Evolutionary conservation across 768 basidiomycete species (phyloP).

Genomic region (Clitopilus passeckerianus): DNA sequence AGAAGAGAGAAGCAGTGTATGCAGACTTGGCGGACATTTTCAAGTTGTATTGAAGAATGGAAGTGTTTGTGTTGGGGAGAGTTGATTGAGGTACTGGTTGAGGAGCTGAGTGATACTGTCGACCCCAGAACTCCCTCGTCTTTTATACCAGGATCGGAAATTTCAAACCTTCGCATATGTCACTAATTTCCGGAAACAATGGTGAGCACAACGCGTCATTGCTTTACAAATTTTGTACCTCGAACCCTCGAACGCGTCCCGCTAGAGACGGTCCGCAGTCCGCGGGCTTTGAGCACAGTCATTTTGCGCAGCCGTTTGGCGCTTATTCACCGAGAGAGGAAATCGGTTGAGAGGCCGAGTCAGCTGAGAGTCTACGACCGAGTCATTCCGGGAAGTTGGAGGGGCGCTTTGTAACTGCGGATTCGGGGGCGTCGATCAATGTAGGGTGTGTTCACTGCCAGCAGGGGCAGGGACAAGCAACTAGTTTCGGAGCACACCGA

Average conservation of each 20-base stretch:
- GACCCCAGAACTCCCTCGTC: not conserved
- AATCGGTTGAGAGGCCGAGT: not conserved
- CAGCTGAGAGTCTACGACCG: conserved; percentile 8
- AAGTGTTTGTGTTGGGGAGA: not conserved
- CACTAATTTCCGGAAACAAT: not conserved
- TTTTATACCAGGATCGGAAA: not conserved
- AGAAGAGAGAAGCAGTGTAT: not conserved
- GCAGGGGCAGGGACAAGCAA: too few relatives aligned
- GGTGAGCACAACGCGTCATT: not conserved
- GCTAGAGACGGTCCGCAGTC: not conserved
- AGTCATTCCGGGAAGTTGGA: not conserved
- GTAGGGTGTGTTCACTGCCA: too few relatives aligned
- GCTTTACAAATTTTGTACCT: not conserved
- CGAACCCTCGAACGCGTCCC: not conserved
- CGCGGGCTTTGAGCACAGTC: not conserved
- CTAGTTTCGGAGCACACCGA: too few relatives aligned
- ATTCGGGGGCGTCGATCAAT: not conserved
- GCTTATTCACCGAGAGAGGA: not conserved
- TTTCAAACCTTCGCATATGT: not conserved
- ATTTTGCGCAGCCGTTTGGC: not conserved
- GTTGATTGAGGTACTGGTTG: not conserved
- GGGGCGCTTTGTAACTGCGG: not conserved
- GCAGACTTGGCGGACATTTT: not conserved
- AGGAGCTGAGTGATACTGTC: not conserved
- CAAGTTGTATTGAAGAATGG: not conserved